These are phyloP conservation scores for Thinopyrum obtusiflorum DNA, from an alignment of 202 grass and related monocot genomes.

Conservation along the genomic window DNA sequence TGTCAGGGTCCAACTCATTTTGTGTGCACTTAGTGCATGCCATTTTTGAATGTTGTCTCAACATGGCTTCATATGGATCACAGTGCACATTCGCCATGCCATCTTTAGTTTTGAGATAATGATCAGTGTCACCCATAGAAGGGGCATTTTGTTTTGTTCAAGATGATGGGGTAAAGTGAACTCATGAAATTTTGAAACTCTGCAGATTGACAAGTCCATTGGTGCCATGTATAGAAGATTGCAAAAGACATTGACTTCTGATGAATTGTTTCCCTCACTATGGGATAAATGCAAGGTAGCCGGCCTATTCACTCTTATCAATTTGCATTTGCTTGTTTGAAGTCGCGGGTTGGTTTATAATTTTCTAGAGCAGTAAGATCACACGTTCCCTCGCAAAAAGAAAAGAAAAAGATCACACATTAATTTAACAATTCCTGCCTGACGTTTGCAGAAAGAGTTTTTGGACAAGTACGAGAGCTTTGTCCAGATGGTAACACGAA, in stretches of 20 bases:
- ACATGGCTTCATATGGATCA: background rate
- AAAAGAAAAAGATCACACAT: background rate
- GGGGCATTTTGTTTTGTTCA: slow-evolving; percentile 19
- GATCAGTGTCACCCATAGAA: background rate
- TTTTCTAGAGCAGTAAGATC: background rate
- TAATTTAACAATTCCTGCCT: background rate
- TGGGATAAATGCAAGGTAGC: slow-evolving; percentile 99
- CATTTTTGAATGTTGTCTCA: background rate
- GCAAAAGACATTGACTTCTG: slow-evolving; percentile 85
- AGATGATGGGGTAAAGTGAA: background rate
- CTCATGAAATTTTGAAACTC: slow-evolving; percentile 15
- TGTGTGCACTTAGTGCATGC: background rate
- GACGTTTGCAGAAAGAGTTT: slow-evolving; percentile 87
- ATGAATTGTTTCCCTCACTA: slow-evolving; percentile 90
- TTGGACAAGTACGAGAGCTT: slow-evolving; percentile 96
- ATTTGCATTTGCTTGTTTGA: background rate
- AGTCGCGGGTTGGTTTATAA: background rate
- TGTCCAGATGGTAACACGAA: slow-evolving; percentile 71
- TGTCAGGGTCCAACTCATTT: background rate
- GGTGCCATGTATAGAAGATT: slow-evolving; percentile 88
- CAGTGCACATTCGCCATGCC: background rate
- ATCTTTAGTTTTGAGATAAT: background rate
- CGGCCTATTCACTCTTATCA: background rate
- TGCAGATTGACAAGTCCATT: slow-evolving; percentile 95
- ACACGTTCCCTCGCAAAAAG: no score